Percentiles rank a stretch among this genome's conserved stretches.
phyloP scores from a whole-genome alignment of 495 filamentous ascomycete genomes.

The Pseudevernia furfuracea region DNA sequence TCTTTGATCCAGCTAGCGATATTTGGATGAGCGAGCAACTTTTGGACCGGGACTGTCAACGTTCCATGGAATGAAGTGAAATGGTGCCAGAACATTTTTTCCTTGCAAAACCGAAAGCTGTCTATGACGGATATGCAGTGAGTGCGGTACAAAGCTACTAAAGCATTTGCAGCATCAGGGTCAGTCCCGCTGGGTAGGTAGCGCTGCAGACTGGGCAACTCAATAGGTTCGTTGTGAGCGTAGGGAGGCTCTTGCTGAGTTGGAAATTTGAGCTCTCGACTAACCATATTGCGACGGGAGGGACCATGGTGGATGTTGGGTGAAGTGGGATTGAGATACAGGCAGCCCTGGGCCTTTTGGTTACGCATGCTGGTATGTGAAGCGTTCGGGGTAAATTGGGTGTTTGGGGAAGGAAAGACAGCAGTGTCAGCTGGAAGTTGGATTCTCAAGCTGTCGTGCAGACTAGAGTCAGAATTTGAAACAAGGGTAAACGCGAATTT shows the following conservation, averaged over 20 bases:
- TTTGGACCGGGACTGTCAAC: constrained; percentile 94
- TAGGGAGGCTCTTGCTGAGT: constrained; percentile 44
- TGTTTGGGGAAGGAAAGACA: constrained; percentile 58
- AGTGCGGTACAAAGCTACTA: constrained; percentile 80
- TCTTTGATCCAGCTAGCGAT: constrained; percentile 90
- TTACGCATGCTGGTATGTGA: constrained; percentile 16
- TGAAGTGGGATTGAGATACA: constrained; percentile 20
- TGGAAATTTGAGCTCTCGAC: constrained; percentile 60
- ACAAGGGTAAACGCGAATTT: no score
- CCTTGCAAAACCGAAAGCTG: constrained; percentile 88
- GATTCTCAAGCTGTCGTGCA: constrained; percentile 23
- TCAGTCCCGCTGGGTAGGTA: constrained; percentile 74
- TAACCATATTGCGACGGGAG: constrained; percentile 43
- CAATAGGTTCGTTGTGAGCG: constrained; percentile 56
- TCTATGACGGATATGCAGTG: constrained; percentile 94
- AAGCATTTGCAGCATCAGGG: constrained; percentile 67
- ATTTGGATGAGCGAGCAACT: constrained; percentile 71
- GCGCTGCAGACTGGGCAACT: constrained; percentile 66
- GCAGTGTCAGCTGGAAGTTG: constrained; percentile 57
- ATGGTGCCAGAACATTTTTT: constrained; percentile 90
- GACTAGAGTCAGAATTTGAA: neutral
- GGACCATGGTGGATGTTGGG: constrained; percentile 20
- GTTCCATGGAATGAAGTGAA: constrained; percentile 94
- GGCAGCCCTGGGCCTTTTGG: constrained; percentile 15
- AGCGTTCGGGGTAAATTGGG: constrained; percentile 34